Evolutionary conservation across 768 basidiomycete genomes (phyloP), one percentile per base, ranked within the genome.

Genomic region (Tricholomella constricta): DNA sequence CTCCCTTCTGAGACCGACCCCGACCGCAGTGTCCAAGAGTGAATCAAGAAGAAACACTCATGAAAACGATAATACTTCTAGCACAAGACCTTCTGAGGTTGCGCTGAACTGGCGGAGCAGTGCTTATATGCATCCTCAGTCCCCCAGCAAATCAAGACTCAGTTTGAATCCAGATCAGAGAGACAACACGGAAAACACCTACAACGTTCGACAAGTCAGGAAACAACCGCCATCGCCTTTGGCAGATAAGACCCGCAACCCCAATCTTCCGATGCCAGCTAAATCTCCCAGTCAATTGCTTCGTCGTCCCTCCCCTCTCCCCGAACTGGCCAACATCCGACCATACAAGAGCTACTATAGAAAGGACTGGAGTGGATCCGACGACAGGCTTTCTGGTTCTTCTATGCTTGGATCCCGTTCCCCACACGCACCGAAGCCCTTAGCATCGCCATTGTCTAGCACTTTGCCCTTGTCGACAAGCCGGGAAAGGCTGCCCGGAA

Each of bases 201-300:
- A 17, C n/a, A 12, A 26, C 20, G 2, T 23, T 7, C 43, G 15
- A 19, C 6, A 31, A 19, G 23, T 25, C 11, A 44, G 27, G 15
- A 7, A 11, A 44, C 43, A 23, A 22, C 17, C 26, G 6, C 27
- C 37, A 14, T 36, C 45, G 22, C 48, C 41, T 5, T 25, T 48
- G 4, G n/a, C 35, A 26, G 43, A 49, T n/a, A 37, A 55, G 25
- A 42, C 27, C 29, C 45, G 23, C 26, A 29, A 51, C 17, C 40
- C 44, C 26, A 43, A 36, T n/a, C 12, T 27, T 38, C 45, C 25
- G 15, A 34, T 25, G n/a, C 37, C 17, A 19, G 15, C 25, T 32
- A 36, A 12, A 40, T 20, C 6, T 32, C 25, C n/a, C 17, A 12
- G 20, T 11, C 37, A 3, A 25, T 20, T 41, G 9, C 40, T 6